Conservation (phyloP, 1,284 basidiomycete genomes). For the Cutaneotrichosporon cavernicola region DNA sequence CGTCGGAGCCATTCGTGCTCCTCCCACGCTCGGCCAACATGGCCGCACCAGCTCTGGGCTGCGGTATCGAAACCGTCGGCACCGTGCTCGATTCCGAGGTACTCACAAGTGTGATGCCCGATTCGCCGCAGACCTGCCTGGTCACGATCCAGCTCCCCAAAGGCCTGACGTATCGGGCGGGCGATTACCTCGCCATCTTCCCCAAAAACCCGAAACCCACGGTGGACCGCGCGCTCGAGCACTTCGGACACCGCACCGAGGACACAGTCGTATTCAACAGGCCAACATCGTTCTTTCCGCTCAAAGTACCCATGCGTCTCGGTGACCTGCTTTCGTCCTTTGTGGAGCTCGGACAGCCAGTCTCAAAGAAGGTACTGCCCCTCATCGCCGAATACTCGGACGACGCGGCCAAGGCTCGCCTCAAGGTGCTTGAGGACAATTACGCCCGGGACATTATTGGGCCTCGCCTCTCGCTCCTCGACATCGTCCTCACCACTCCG, state of each 20-base stretch:
- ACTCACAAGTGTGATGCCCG: constrained; percentile 19
- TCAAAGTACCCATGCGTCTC: constrained; percentile 51
- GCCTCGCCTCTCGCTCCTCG: constrained; percentile 53
- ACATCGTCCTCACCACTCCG: constrained; percentile 53
- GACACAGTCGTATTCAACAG: constrained; percentile 29
- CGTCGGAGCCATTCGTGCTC: not conserved
- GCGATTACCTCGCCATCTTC: constrained; percentile 58
- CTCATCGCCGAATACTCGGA: constrained; percentile 19
- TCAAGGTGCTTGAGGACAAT: constrained; percentile 21
- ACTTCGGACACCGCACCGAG: constrained; percentile 19
- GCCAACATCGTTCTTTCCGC: constrained; percentile 46
- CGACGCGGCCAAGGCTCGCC: constrained; percentile 5
- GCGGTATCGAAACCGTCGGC: constrained; percentile 21
- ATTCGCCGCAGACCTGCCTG: constrained; percentile 33
- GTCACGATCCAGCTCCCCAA: constrained; percentile 57
- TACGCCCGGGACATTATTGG: constrained; percentile 33
- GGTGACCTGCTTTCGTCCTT: constrained; percentile 55
- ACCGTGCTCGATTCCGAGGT: constrained; percentile 20
- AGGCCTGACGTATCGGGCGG: constrained; percentile 54
- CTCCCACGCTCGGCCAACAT: constrained; percentile 19
- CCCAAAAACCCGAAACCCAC: constrained; percentile 25
- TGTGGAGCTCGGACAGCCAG: constrained; percentile 55
- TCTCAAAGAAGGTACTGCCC: constrained; percentile 31
- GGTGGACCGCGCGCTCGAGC: constrained; percentile 16
- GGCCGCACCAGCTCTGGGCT: constrained; percentile 15